phyloP scores from a whole-genome alignment of 2,329 filamentous ascomycete genomes.

The Sporothrix sp. region DNA sequence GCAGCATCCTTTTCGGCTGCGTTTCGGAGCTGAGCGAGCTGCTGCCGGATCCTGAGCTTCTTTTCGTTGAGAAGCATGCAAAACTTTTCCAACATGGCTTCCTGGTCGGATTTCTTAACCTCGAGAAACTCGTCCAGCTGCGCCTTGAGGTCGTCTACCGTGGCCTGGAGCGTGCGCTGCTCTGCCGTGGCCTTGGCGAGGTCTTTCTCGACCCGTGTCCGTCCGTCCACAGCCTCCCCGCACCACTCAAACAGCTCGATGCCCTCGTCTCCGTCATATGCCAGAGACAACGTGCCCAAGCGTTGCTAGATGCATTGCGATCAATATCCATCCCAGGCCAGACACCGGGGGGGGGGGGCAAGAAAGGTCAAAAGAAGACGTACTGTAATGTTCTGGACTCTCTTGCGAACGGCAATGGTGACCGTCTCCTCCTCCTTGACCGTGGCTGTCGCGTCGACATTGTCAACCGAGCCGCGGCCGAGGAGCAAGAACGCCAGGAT shows the following conservation, averaged over 20 bases:
- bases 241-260: constrained; percentile 65
- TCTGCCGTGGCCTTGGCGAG: constrained; percentile 33
- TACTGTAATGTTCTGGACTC: constrained; percentile 60
- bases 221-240: constrained; percentile 42
- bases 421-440: constrained; percentile 44
- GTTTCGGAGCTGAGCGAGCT: constrained; percentile 49
- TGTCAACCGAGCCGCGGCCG: constrained; percentile 35
- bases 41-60: constrained; percentile 68
- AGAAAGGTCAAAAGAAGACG: constrained; percentile 20
- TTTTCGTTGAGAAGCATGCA: constrained; percentile 65
- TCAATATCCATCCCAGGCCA: not conserved
- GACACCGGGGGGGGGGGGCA: too few species aligned
- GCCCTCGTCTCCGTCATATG: constrained; percentile 44
- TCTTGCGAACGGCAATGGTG: constrained; percentile 55
- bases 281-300: constrained; percentile 54
- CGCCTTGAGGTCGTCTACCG: constrained; percentile 47
- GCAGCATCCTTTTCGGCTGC: not conserved
- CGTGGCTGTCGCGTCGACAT: constrained; percentile 51
- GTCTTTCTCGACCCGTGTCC: constrained; percentile 34
- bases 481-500: constrained; percentile 50
- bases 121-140: constrained; percentile 58
- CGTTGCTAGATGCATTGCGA: constrained; percentile 44
- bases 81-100: constrained; percentile 58
- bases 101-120: constrained; percentile 58
- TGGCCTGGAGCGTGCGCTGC: constrained; percentile 40